These are phyloP conservation scores for Leptographium wingfieldii DNA, from an alignment of 2,329 filamentous ascomycete genomes.

Conservation along the genomic window DNA sequence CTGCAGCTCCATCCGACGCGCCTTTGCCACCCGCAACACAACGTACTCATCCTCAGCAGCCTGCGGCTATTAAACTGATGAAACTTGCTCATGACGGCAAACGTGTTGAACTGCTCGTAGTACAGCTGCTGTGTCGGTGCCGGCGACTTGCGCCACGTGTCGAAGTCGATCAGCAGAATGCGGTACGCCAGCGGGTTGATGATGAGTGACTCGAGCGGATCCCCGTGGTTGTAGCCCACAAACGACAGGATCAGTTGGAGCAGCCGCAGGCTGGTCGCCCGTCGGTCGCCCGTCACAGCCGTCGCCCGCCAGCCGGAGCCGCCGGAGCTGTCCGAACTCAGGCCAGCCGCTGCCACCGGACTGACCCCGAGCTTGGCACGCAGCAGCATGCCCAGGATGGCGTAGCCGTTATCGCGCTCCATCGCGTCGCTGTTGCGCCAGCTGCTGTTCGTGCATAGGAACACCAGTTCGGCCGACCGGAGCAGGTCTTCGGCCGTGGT, in stretches of 20 bases:
- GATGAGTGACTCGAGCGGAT: conserved; percentile 79
- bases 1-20: too few relatives aligned
- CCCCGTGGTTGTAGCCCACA: conserved; percentile 72
- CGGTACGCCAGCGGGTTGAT: conserved; percentile 93
- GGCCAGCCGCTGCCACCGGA: conserved; percentile 19
- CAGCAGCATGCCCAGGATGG: conserved; percentile 71
- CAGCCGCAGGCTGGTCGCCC: conserved; percentile 47
- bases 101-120: conserved; percentile 82
- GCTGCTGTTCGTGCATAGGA: conserved; percentile 74
- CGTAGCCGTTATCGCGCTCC: conserved; percentile 90
- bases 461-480: conserved; percentile 69
- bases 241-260: conserved; percentile 71
- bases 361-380: conserved; percentile 63
- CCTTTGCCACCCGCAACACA: too few relatives aligned
- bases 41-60: conserved; percentile 77
- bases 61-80: conserved; percentile 85
- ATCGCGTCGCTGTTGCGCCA: conserved; percentile 98
- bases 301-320: conserved; percentile 22
- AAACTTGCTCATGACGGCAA: conserved; percentile 81
- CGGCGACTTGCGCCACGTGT: conserved; percentile 78
- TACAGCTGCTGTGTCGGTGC: conserved; percentile 72
- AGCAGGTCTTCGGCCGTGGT: conserved; percentile 57
- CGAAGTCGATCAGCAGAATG: conserved; percentile 80
- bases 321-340: conserved; percentile 13
- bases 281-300: conserved; percentile 35